Conservation (phyloP, 208 protist species). For the Crithidia brevicula region DNA sequence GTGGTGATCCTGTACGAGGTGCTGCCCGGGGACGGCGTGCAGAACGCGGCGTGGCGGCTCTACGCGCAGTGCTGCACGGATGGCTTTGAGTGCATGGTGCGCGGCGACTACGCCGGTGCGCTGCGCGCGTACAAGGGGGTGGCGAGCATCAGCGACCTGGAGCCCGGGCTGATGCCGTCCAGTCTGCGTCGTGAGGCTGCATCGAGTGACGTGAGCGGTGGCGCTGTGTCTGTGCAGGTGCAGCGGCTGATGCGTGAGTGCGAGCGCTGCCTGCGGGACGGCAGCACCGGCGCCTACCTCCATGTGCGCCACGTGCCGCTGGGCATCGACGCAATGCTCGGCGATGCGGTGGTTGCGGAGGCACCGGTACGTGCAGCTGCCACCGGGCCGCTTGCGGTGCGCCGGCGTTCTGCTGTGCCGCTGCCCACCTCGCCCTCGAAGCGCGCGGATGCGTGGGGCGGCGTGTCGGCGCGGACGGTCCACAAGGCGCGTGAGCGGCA, state of each 20-base stretch:
- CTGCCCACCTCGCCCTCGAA: too few relatives aligned
- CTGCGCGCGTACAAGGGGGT: slow-evolving; percentile 33
- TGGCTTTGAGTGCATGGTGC: slow-evolving; percentile 47
- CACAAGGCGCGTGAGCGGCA: too few relatives aligned
- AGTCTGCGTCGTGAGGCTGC: slow-evolving; percentile 25
- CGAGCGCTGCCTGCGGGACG: slow-evolving; percentile 8
- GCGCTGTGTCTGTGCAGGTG: slow-evolving; percentile 23
- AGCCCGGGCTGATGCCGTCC: slow-evolving; percentile 21
- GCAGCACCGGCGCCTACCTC: slow-evolving; percentile 1
- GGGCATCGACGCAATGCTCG: slow-evolving; percentile 14
- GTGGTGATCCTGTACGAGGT: slow-evolving; percentile 41
- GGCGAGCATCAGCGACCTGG: slow-evolving; percentile 23
- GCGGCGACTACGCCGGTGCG: slow-evolving; percentile 43
- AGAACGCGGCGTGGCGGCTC: slow-evolving; percentile 30
- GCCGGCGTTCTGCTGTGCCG: background rate
- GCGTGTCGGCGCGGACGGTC: too few relatives aligned
- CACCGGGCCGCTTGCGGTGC: background rate
- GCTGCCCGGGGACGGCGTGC: slow-evolving; percentile 19
- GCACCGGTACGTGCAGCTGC: background rate
- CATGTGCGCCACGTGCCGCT: background rate
- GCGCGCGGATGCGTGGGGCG: too few relatives aligned
- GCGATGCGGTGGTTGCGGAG: background rate
- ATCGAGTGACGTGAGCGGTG: slow-evolving; percentile 5
- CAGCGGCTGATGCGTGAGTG: slow-evolving; percentile 29
- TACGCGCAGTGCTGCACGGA: slow-evolving; percentile 30